phyloP scores from a whole-genome alignment of 2,329 filamentous ascomycete species.

The Alternaria gansuensis region DNA sequence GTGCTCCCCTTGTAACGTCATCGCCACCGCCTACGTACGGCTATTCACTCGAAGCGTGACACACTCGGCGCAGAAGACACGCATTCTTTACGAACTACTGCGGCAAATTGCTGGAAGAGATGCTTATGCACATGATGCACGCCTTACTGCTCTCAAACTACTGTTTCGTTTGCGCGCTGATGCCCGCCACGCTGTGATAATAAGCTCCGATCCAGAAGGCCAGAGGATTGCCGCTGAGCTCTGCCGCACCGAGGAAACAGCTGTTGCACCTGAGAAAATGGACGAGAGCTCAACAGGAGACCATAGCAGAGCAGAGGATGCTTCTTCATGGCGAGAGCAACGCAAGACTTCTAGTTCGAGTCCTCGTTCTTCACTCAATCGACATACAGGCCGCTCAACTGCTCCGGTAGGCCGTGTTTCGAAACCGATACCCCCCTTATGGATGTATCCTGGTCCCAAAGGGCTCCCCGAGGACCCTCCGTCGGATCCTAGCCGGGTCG shows the following conservation, averaged over 20 bases:
- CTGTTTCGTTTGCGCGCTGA: conserved; percentile 86
- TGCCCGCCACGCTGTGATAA: conserved; percentile 77
- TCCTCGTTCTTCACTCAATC: conserved; percentile 46
- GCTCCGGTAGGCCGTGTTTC: conserved; percentile 40
- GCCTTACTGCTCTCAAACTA: conserved; percentile 51
- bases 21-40: conserved; percentile 73
- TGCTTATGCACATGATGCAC: conserved; percentile 49
- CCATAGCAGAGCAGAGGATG: conserved; percentile 39
- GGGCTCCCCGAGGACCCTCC: conserved; percentile 65
- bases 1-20: conserved; percentile 71
- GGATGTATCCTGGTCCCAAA: conserved; percentile 65
- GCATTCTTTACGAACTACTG: conserved; percentile 54
- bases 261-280: conserved; percentile 55
- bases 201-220: conserved; percentile 75
- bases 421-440: conserved; percentile 56
- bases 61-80: conserved; percentile 70
- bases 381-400: conserved; percentile 39
- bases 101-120: conserved; percentile 46
- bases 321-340: conserved; percentile 42
- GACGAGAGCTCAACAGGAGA: conserved; percentile 51
- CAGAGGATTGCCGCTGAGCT: conserved; percentile 76
- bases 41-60: conserved; percentile 81
- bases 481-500: conserved; percentile 58
- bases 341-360: conserved; percentile 44
- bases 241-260: conserved; percentile 68